Evolutionary conservation across 805 yeast genomes (phyloP).

Genomic region (Candida loeiensis): DNA sequence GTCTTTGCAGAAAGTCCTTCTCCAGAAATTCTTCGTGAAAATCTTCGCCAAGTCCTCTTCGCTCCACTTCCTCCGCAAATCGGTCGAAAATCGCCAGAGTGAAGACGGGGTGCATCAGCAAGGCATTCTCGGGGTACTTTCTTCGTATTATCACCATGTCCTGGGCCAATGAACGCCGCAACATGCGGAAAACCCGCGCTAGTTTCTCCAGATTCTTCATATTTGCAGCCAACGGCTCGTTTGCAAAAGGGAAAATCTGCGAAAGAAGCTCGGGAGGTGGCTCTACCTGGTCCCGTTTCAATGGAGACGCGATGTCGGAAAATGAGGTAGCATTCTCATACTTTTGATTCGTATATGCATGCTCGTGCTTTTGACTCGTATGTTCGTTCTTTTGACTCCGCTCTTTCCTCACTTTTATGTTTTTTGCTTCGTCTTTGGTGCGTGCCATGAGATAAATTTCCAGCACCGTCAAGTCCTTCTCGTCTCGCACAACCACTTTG

Average conservation of each 20-base stretch:
- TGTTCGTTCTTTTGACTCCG: no score
- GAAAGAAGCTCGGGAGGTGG: slow-evolving; percentile 25
- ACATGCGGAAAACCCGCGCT: slow-evolving; percentile 11
- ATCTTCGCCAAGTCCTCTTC: background rate
- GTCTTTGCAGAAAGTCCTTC: background rate
- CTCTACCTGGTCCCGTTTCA: slow-evolving; percentile 16
- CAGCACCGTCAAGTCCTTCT: background rate
- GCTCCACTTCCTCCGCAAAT: slow-evolving; percentile 4
- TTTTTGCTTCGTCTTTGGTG: no score
- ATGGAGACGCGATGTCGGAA: slow-evolving; percentile 13
- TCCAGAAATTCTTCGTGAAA: slow-evolving; percentile 1
- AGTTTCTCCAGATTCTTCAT: slow-evolving; percentile 12
- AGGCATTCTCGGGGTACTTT: slow-evolving; percentile 21
- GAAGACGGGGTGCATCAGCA: slow-evolving; percentile 25
- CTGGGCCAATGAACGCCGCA: slow-evolving; percentile 25
- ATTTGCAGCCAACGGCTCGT: background rate
- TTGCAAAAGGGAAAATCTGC: slow-evolving; percentile 27
- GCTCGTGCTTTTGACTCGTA: no score
- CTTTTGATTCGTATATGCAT: no score
- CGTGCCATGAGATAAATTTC: background rate
- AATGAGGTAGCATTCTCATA: no score
- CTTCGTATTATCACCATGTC: slow-evolving; percentile 27
- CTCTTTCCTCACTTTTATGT: no score
- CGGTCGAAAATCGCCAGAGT: slow-evolving; percentile 7
- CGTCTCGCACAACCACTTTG: background rate